Evolutionary conservation across 768 basidiomycete species (phyloP).

Genomic region (Ramaria rubella): DNA sequence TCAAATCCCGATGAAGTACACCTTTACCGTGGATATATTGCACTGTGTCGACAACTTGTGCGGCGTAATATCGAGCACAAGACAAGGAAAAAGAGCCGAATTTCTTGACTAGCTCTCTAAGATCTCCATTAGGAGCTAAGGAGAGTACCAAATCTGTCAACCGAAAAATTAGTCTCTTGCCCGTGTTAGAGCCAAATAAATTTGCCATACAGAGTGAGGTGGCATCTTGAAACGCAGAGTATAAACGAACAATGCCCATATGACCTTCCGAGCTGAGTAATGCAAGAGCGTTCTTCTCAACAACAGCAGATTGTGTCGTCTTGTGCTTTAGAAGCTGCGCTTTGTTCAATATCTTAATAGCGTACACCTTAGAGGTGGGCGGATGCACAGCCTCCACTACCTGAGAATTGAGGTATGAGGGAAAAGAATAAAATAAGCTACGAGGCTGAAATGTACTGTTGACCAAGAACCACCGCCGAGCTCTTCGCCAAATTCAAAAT

Average conservation of each 20-base stretch:
- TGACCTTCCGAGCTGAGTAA: constrained; percentile 20
- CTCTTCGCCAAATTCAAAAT: constrained; percentile 29
- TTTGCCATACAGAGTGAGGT: constrained; percentile 27
- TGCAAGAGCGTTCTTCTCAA: constrained; percentile 29
- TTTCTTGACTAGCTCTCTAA: constrained; percentile 11
- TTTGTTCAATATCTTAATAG: constrained; percentile 34
- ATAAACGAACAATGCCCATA: constrained; percentile 30
- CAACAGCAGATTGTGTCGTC: constrained; percentile 32
- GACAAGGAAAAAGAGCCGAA: constrained; percentile 37
- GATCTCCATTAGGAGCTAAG: constrained; percentile 14
- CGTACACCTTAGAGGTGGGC: constrained; percentile 25
- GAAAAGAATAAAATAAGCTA: not conserved
- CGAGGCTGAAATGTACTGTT: constrained; percentile 19
- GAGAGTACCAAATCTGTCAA: constrained; percentile 10
- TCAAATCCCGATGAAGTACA: constrained; percentile 36
- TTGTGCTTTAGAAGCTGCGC: constrained; percentile 30
- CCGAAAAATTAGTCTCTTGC: not conserved
- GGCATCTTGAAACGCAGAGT: constrained; percentile 33
- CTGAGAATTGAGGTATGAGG: constrained; percentile 8
- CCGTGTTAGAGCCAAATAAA: not conserved
- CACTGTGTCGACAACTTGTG: constrained; percentile 38
- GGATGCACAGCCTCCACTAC: constrained; percentile 19
- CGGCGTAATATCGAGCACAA: constrained; percentile 38
- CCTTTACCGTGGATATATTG: constrained; percentile 40
- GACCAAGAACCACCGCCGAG: constrained; percentile 31